A percentile compares a stretch with the other conserved stretches of the same genome.
These are phyloP conservation scores for Juncus effusus DNA, from an alignment of 176 grass and related monocot genomes.

Conservation along the genomic window DNA sequence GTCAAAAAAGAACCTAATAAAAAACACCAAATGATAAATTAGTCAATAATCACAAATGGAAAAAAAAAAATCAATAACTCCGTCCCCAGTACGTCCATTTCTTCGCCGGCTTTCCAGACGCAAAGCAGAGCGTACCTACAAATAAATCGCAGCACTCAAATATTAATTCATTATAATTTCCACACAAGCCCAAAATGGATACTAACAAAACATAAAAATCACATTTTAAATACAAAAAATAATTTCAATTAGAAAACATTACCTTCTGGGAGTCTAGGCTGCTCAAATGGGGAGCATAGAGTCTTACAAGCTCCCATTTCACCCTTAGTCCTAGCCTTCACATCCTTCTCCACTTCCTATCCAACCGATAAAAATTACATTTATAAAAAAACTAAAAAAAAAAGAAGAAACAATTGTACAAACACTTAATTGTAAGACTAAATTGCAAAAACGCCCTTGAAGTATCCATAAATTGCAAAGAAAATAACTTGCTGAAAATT, in stretches of 20 bases:
- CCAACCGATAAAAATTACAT: neutral
- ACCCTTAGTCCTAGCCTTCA: constrained; percentile 38
- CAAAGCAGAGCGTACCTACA: constrained; percentile 83
- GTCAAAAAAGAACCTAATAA: too few species aligned
- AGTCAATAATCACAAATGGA: too few species aligned
- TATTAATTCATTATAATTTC: constrained; percentile 10
- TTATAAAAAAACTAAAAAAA: neutral
- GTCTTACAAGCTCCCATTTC: constrained; percentile 41
- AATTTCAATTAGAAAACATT: neutral
- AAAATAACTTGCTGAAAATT: neutral
- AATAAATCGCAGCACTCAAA: neutral
- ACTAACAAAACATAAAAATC: too few species aligned
- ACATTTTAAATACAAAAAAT: neutral
- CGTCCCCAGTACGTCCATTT: constrained; percentile 89
- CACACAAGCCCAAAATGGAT: too few species aligned
- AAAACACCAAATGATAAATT: too few species aligned
- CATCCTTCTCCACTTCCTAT: constrained; percentile 46
- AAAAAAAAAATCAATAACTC: constrained; percentile 50
- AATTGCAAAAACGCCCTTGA: neutral
- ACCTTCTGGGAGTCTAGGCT: constrained; percentile 38
- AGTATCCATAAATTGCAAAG: neutral
- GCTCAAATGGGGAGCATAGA: constrained; percentile 38
- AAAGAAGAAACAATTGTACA: neutral
- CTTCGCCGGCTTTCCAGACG: constrained; percentile 79
- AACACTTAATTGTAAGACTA: neutral